A percentile compares a stretch with the other conserved stretches of the same genome.
phyloP scores from a whole-genome alignment of 305 asterid genomes.

The Plantago rigida region DNA sequence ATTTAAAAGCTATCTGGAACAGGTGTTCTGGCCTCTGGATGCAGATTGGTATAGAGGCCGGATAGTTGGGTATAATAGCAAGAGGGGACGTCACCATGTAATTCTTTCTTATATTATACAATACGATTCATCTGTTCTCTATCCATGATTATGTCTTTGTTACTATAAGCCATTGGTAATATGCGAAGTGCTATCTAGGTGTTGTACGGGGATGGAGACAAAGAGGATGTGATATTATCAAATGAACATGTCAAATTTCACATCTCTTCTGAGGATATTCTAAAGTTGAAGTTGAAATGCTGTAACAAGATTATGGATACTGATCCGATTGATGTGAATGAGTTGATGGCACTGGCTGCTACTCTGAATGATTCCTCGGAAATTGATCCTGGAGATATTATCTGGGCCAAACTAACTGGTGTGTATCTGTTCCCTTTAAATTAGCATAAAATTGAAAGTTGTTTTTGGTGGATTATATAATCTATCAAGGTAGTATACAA shows the following conservation, averaged over 20 bases:
- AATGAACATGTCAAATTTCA: slow-evolving; percentile 68
- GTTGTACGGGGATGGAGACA: slow-evolving; percentile 72
- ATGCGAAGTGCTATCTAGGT: slow-evolving; percentile 48
- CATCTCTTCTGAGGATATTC: slow-evolving; percentile 58
- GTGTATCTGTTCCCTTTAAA: slow-evolving; percentile 25
- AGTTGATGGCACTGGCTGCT: slow-evolving; percentile 83
- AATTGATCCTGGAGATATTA: slow-evolving; percentile 76
- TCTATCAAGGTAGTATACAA: not conserved
- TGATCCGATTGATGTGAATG: slow-evolving; percentile 68
- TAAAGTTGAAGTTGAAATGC: slow-evolving; percentile 45
- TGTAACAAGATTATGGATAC: slow-evolving; percentile 46
- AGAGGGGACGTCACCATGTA: slow-evolving; percentile 70
- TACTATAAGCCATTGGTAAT: slow-evolving; percentile 23
- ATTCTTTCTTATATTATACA: slow-evolving; percentile 26
- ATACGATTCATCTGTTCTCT: slow-evolving; percentile 13
- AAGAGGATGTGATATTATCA: slow-evolving; percentile 50
- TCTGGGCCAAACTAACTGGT: slow-evolving; percentile 99
- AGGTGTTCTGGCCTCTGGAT: slow-evolving; percentile 98
- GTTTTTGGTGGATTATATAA: slow-evolving; percentile 14
- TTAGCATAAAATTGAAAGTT: slow-evolving; percentile 19
- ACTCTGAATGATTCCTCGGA: slow-evolving; percentile 66
- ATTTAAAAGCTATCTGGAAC: slow-evolving; percentile 29
- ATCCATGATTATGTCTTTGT: slow-evolving; percentile 3
- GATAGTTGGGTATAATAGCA: slow-evolving; percentile 43
- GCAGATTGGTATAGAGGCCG: slow-evolving; percentile 77